Percentiles rank a stretch among this genome's conserved stretches.
Conservation (phyloP, 1,284 basidiomycete genomes). For the Ustilago shanxiensis region DNA sequence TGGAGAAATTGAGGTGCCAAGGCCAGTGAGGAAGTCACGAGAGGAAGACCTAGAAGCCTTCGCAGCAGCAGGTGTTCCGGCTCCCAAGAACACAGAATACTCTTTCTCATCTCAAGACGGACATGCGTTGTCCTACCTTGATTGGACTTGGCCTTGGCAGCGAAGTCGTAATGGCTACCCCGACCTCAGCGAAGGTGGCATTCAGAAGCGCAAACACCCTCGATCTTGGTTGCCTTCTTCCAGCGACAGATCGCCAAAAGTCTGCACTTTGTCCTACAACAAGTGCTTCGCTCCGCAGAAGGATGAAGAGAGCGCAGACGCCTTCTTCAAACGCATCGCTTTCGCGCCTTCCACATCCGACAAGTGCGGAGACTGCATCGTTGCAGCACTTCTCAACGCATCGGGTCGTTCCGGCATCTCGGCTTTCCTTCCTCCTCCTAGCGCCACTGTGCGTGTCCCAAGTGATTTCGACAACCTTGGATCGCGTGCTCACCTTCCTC, state of each 20-base stretch:
- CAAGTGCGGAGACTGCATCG: conserved; percentile 46
- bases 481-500: conserved; percentile 41
- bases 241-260: not conserved
- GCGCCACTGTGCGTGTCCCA: conserved; percentile 10
- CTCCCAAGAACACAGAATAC: conserved; percentile 50
- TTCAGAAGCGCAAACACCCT: conserved; percentile 3
- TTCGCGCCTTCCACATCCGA: conserved; percentile 24
- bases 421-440: conserved; percentile 32
- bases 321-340: conserved; percentile 51
- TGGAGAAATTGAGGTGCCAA: conserved; percentile 13
- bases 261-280: conserved; percentile 21
- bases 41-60: conserved; percentile 21
- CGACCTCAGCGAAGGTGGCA: conserved; percentile 30
- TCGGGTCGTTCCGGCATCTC: conserved; percentile 38
- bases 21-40: conserved; percentile 29
- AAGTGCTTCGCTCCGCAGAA: conserved; percentile 18
- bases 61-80: conserved; percentile 26
- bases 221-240: conserved; percentile 15
- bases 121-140: conserved; percentile 46
- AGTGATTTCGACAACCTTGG: not conserved
- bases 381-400: conserved; percentile 42
- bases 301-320: conserved; percentile 19
- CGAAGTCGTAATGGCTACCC: conserved; percentile 44
- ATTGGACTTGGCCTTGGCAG: conserved; percentile 53
- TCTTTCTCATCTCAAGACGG: conserved; percentile 52